Base-by-base conservation (phyloP, 768 basidiomycete genomes). In the Pleurotus citrinopileatus region DNA sequence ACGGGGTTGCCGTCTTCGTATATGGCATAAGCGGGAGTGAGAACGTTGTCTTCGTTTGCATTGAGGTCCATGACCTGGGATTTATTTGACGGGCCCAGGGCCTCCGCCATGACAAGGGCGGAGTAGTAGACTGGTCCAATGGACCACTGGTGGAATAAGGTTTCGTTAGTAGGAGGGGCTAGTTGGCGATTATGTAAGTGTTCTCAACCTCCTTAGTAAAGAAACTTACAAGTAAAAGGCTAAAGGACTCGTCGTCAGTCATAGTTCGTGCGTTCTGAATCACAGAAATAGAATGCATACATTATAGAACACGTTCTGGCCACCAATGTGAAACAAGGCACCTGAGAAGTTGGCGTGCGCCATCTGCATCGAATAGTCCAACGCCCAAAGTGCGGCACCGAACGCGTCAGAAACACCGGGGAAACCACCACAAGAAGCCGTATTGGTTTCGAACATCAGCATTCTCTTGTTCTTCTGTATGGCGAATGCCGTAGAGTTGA, bases 111-210 rank as follows among this genome's bases (percentile, higher is more conserved):
- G 57, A 85, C 75, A 22, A 94, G 68, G 1, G 84, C 76, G 1
- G 90, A 77, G 67, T 92, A 93, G 70, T 87, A 91, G 42, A 86
- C 69, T 0, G 86, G 78, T 2, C 87, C 87, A 34, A 87, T 75
- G 1, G 87, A 87, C 89, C 89, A 92, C 66, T 86, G 72, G 55
- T 78, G 78, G 66, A 74, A 81, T 0, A 71, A 58, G 0, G 82
- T 77, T 58, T 82, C 73, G 58, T 84, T 86, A 2, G 75, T 76
- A 2, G 79, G 78, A 2, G 79, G 76, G 5, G 78, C 72, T 71
- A 8, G 36, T 8, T 52, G 6, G 29, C 0, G 4, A 15, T 13
- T 17, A 4, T 32, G 12, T 37, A 29, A 27, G 17, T 17, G 15
- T 46, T 12, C 5, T 17, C 27, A 19, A 37, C 20, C 22, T 19